Percentiles rank a stretch among this genome's conserved stretches.
Evolutionary conservation across 1,139 yeast species (phyloP).

Genomic region (Nakaseomyces bracarensis): DNA sequence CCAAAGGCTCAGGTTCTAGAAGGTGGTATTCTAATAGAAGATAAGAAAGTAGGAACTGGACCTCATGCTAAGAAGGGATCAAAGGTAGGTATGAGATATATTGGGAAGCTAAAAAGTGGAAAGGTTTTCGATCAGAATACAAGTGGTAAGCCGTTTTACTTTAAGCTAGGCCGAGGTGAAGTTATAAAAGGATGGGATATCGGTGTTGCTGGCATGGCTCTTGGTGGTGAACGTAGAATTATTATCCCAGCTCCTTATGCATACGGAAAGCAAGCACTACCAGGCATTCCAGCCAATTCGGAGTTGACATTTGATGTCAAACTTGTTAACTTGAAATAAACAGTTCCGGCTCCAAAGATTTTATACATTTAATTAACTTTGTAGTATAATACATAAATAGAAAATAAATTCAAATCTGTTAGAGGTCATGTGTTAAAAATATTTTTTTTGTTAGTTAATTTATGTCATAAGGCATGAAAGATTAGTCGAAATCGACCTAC

Average conservation of each 20-base stretch:
- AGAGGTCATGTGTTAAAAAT: too few species aligned
- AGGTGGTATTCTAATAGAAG: conserved; percentile 92
- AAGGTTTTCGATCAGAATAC: conserved; percentile 96
- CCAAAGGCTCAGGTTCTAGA: conserved; percentile 65
- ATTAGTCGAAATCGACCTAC: too few species aligned
- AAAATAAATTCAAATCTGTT: too few species aligned
- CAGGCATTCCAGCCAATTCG: conserved; percentile 96
- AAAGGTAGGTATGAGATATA: conserved; percentile 93
- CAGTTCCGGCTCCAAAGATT: background rate
- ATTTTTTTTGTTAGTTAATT: too few species aligned
- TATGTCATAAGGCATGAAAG: too few species aligned
- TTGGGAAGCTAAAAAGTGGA: conserved; percentile 95
- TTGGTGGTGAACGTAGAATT: conserved; percentile 98
- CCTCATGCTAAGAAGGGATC: conserved; percentile 80
- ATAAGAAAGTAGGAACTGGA: conserved; percentile 83
- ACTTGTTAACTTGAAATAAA: conserved; percentile 77
- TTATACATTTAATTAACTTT: background rate
- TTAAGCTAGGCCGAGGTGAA: conserved; percentile 92
- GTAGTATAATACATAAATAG: background rate
- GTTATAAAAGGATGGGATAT: conserved; percentile 98
- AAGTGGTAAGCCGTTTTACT: conserved; percentile 88
- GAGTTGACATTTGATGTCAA: conserved; percentile 94
- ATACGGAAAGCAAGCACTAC: conserved; percentile 86
- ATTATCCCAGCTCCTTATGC: conserved; percentile 94
- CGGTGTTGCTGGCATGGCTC: conserved; percentile 98